Conservation (phyloP, 306 rosid genomes). For the Rubus idaeus region DNA sequence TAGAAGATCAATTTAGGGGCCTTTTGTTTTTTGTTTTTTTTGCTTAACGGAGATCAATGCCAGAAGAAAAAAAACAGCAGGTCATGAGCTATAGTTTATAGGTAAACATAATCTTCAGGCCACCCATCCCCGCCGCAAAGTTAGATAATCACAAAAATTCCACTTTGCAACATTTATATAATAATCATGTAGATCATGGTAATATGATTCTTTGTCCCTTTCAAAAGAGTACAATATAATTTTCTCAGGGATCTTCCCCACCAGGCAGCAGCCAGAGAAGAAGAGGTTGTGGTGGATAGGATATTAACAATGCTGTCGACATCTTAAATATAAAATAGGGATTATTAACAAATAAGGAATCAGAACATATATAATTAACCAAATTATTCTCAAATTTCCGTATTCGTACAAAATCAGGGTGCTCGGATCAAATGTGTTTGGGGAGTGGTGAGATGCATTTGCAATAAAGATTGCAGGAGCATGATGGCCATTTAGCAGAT, state of each 20-base stretch:
- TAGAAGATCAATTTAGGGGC: neutral
- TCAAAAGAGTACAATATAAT: neutral
- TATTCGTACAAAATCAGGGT: neutral
- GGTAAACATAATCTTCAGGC: neutral
- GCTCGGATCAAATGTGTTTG: no score
- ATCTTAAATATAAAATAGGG: neutral
- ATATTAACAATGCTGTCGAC: neutral
- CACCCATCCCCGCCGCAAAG: neutral
- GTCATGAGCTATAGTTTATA: neutral
- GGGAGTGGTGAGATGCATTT: no score
- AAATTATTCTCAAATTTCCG: neutral
- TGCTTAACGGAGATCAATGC: neutral
- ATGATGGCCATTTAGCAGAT: no score
- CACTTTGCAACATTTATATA: neutral
- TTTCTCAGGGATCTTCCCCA: neutral
- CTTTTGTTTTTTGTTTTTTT: neutral
- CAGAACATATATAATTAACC: neutral
- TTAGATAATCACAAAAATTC: neutral
- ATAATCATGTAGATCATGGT: neutral
- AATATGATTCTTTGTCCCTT: neutral
- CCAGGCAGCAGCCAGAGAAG: neutral
- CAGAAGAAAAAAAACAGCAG: neutral
- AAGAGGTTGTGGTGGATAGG: neutral
- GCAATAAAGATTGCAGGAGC: no score
- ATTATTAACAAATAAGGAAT: neutral